These are phyloP conservation scores for sweet orange (Citrus sinensis) DNA, from an alignment of 345 rosid genomes.

Conservation along the genomic window DNA sequence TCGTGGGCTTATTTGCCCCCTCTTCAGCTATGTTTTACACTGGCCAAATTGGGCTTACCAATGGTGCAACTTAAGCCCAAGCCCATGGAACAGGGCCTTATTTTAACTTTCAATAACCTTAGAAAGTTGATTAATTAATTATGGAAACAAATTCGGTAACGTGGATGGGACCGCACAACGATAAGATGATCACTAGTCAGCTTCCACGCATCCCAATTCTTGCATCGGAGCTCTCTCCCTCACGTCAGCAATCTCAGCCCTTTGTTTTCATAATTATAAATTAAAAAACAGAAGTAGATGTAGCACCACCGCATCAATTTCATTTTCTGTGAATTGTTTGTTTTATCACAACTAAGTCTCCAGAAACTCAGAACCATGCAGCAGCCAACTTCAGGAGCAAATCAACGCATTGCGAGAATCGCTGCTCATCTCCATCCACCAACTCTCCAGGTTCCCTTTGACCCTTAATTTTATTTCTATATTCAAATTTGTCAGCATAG, in stretches of 20 bases:
- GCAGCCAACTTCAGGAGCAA: constrained; percentile 37
- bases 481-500: neutral
- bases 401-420: constrained; percentile 72
- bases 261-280: neutral
- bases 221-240: neutral
- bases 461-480: neutral
- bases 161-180: neutral
- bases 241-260: constrained; percentile 1
- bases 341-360: neutral
- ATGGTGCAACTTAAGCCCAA: neutral
- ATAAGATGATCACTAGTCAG: constrained; percentile 12
- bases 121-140: no score
- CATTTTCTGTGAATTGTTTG: neutral
- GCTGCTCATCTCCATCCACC: constrained; percentile 77
- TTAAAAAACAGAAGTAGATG: neutral
- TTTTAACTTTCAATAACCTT: neutral
- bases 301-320: neutral
- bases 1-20: neutral
- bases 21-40: neutral
- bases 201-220: constrained; percentile 36
- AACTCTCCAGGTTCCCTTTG: neutral
- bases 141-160: neutral
- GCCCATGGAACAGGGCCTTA: neutral
- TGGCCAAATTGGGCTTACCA: neutral
- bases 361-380: neutral